These are phyloP conservation scores for Chlorella sorokiniana DNA, from an alignment of 139 green algal genomes.

Conservation along the genomic window DNA sequence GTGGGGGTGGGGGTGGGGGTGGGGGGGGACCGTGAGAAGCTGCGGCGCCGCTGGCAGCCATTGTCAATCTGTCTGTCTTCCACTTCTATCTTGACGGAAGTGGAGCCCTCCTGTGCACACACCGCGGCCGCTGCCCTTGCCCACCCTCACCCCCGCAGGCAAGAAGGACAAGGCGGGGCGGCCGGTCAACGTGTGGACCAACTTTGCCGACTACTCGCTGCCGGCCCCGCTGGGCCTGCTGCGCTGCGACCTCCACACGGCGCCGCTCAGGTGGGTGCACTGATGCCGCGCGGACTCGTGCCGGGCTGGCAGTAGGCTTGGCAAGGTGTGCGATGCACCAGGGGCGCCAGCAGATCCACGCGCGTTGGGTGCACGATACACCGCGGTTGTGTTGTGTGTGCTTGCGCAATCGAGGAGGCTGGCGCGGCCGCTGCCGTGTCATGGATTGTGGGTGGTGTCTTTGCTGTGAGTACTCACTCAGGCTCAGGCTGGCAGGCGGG, in stretches of 20 bases:
- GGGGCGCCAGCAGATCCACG: too few species aligned
- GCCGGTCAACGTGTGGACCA: slow-evolving; percentile 67
- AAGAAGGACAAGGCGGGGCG: slow-evolving; percentile 56
- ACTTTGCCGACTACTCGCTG: slow-evolving; percentile 88
- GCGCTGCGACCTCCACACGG: slow-evolving; percentile 72
- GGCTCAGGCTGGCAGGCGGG: too few species aligned
- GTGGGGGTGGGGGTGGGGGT: not conserved
- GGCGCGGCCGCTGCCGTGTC: too few species aligned
- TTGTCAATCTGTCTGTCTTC: not conserved
- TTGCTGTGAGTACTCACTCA: too few species aligned
- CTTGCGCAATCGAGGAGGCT: too few species aligned
- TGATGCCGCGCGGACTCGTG: not conserved
- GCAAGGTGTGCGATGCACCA: too few species aligned
- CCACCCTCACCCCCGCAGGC: slow-evolving; percentile 16
- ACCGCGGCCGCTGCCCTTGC: not conserved
- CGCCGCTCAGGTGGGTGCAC: slow-evolving; percentile 58
- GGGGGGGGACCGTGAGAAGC: too few species aligned
- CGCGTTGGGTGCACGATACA: too few species aligned
- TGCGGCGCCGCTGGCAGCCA: not conserved
- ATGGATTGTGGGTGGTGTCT: too few species aligned
- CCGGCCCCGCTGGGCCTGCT: slow-evolving; percentile 70
- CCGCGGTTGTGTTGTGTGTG: too few species aligned
- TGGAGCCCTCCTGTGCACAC: not conserved
- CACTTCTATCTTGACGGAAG: not conserved
- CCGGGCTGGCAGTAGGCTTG: not conserved